A percentile compares a stretch with the other conserved stretches of the same genome.
phyloP scores from a whole-genome alignment of 2,329 filamentous ascomycete species.

The Leptodontidium sp. region DNA sequence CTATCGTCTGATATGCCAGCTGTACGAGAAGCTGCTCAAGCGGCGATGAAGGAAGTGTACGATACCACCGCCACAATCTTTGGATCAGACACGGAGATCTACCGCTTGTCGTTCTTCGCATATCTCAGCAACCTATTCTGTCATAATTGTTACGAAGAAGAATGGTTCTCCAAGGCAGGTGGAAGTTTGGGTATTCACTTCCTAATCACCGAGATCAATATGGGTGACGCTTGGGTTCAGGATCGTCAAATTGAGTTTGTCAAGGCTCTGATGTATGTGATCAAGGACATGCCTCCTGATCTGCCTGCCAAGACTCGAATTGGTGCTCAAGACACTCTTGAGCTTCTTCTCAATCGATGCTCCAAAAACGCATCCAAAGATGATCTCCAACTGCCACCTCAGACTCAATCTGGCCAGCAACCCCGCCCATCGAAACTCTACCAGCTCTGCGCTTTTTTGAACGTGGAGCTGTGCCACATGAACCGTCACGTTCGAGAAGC shows the following conservation, averaged over 20 bases:
- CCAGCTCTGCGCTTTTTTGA: conserved; percentile 83
- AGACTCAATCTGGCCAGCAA: conserved; percentile 62
- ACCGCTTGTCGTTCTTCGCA: conserved; percentile 83
- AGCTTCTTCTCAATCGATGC: conserved; percentile 79
- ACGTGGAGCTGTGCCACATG: conserved; percentile 91
- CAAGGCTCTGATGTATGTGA: conserved; percentile 91
- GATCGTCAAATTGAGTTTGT: conserved; percentile 88
- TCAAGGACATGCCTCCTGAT: conserved; percentile 97
- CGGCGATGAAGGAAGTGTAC: conserved; percentile 79
- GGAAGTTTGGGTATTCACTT: conserved; percentile 91
- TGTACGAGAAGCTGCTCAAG: conserved; percentile 84
- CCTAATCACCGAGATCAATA: conserved; percentile 81
- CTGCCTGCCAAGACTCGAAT: conserved; percentile 88
- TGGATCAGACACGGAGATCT: conserved; percentile 74
- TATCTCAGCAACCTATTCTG: conserved; percentile 86
- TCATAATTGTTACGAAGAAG: conserved; percentile 95
- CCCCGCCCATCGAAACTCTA: conserved; percentile 72
- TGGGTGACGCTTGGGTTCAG: conserved; percentile 84
- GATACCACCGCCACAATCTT: conserved; percentile 81
- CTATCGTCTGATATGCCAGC: conserved; percentile 83
- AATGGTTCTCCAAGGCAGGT: conserved; percentile 98
- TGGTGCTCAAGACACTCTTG: conserved; percentile 83
- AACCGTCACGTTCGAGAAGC: conserved; percentile 93
- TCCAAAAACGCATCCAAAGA: conserved; percentile 83
- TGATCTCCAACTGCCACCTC: conserved; percentile 64